Evolutionary conservation across 768 basidiomycete genomes (phyloP).

Genomic region (Termitomyces heimii): DNA sequence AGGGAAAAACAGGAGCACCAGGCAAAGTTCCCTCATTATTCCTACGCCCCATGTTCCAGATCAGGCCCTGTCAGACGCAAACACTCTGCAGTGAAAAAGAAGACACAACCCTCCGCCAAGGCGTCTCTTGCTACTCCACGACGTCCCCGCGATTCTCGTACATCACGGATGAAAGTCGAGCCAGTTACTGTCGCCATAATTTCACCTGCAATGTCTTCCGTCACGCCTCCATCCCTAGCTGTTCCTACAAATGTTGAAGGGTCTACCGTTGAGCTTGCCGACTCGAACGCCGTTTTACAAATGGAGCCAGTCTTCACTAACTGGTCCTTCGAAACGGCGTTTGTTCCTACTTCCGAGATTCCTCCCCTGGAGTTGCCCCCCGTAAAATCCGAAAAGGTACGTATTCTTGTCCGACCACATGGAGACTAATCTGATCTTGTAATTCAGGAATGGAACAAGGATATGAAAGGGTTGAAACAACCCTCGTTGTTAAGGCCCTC

Average conservation of each 20-base stretch:
- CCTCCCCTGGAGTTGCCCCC: conserved; percentile 17
- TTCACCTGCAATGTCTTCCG: not conserved
- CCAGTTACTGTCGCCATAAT: not conserved
- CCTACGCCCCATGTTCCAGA: conserved; percentile 18
- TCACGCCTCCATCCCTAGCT: not conserved
- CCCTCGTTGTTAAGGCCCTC: conserved; percentile 8
- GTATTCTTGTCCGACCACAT: not conserved
- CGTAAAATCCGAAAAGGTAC: conserved; percentile 9
- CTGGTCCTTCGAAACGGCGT: conserved; percentile 6
- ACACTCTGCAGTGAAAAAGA: not conserved
- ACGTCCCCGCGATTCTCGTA: not conserved
- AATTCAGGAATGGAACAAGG: conserved; percentile 4
- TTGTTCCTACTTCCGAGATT: conserved; percentile 18
- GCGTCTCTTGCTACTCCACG: not conserved
- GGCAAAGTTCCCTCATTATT: conserved; percentile 22
- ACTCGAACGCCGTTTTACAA: not conserved
- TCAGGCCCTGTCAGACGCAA: conserved; percentile 11
- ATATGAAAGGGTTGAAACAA: not conserved
- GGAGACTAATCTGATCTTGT: not conserved
- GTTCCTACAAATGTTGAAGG: not conserved
- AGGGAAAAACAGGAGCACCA: conserved; percentile 22
- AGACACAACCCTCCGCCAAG: conserved; percentile 2
- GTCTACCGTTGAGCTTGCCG: not conserved
- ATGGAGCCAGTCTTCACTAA: not conserved
- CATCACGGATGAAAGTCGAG: not conserved